phyloP scores from a whole-genome alignment of 208 protist species.

The Trypanosomatidae sp. region DNA sequence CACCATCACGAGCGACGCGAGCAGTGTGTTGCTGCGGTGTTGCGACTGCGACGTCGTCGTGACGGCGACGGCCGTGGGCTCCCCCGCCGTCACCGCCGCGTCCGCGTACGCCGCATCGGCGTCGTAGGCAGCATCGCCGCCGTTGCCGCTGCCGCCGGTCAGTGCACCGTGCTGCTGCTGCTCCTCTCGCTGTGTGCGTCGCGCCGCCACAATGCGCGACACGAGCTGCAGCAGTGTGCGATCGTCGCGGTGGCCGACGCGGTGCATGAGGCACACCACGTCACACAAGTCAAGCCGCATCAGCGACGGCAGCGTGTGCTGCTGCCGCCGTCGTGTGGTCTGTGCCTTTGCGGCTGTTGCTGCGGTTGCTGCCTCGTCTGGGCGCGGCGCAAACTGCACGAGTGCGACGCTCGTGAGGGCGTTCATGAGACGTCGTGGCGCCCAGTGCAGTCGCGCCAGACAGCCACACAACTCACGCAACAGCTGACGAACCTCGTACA shows the following conservation, averaged over 20 bases:
- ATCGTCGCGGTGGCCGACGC: slow-evolving; percentile 35
- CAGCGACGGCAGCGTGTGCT: slow-evolving; percentile 10
- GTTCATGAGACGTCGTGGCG: slow-evolving; percentile 33
- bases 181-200: not conserved
- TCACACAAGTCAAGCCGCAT: slow-evolving; percentile 14
- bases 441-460: slow-evolving; percentile 14
- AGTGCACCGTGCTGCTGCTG: not conserved
- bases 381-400: no score
- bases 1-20: no score
- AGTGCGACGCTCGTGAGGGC: slow-evolving; percentile 20
- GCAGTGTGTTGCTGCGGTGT: no score
- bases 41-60: no score
- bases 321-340: not conserved
- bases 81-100: not conserved
- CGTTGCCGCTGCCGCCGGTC: not conserved
- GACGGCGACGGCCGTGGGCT: no score
- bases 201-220: slow-evolving; percentile 9
- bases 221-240: slow-evolving; percentile 24
- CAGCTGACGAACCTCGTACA: no score
- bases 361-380: no score
- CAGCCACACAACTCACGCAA: no score
- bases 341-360: not conserved
- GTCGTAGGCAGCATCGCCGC: not conserved
- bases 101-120: slow-evolving; percentile 1
- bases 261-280: slow-evolving; percentile 24